Evolutionary conservation across 208 protist species (phyloP).

Genomic region (Willaertia magna): DNA sequence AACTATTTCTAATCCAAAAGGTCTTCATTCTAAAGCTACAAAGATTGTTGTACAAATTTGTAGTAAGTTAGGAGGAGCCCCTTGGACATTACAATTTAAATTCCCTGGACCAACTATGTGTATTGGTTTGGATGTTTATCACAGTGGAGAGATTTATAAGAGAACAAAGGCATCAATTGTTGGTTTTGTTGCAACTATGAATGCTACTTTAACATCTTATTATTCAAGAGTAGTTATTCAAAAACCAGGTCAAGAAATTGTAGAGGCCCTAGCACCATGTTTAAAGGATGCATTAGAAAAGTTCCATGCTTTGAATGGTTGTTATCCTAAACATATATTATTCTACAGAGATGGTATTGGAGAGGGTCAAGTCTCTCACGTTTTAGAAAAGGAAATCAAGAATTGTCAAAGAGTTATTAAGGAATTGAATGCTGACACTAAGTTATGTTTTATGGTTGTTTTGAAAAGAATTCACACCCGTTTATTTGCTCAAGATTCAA

Average conservation of each 20-base stretch:
- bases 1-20: neutral
- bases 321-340: neutral
- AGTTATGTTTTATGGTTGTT: neutral
- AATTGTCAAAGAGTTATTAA: neutral
- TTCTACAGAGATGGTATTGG: constrained; percentile 8
- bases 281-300: neutral
- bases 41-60: neutral
- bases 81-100: neutral
- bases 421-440: neutral
- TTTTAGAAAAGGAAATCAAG: neutral
- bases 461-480: constrained; percentile 2
- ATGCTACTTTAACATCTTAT: neutral
- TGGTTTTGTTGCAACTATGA: neutral
- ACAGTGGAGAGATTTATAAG: neutral
- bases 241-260: neutral
- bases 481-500: neutral
- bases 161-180: neutral
- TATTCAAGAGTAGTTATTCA: neutral
- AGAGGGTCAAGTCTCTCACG: neutral
- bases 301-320: neutral
- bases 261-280: neutral
- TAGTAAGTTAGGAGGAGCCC: neutral
- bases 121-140: neutral
- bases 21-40: neutral
- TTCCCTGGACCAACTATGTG: neutral